Evolutionary conservation across 2,329 filamentous ascomycete genomes (phyloP), one percentile per base, ranked within the genome.

Genomic region (Aspergillus phoenicis): DNA sequence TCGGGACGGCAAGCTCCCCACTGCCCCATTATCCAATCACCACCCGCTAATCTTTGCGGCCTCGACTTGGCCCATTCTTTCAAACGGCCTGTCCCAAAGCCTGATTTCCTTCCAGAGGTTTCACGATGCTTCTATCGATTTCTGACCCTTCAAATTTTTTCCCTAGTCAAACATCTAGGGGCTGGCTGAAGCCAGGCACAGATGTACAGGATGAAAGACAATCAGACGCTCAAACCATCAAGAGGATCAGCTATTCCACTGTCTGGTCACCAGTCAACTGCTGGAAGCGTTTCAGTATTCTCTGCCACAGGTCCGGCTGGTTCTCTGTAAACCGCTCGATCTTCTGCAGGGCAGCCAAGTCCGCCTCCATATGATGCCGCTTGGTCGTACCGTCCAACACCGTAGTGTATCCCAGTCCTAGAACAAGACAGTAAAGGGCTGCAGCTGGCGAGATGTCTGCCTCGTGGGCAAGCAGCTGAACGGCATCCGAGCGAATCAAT

Each of bases 361-460:
- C 84, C n/a, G 76, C 76, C 47, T 66, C 71, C 85, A 87, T 87
- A 43, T 80, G 80, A 58, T 71, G 72, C 48, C 69, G 65, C 58
- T 81, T 83, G 22, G 80, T 86, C 3, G 84, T 88, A 2, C 85
- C 85, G 70, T 87, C 84, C 62, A 88, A 70, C 3, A 87, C 73
- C 0, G 79, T 77, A 2, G 83, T 72, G 43, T 81, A 75, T 1
- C 79, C 81, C 28, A 87, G 70, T 0, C 81, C 80, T 63, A 87
- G 73, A 3, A 87, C 81, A n/a, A 87, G 75, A 39, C 78, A 77
- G 72, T 87, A 88, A 59, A 88, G 65, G 5, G 84, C 84, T 11
- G 83, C 77, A 8, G 80, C 76, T 1, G 69, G 70, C n/a, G 71
- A 77, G 17, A 86, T 78, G 0, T 71, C 69, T 0, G 75, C 71